Base-by-base conservation (phyloP, 116 monocot genomes). In the Papilionanthe hybrid region DNA sequence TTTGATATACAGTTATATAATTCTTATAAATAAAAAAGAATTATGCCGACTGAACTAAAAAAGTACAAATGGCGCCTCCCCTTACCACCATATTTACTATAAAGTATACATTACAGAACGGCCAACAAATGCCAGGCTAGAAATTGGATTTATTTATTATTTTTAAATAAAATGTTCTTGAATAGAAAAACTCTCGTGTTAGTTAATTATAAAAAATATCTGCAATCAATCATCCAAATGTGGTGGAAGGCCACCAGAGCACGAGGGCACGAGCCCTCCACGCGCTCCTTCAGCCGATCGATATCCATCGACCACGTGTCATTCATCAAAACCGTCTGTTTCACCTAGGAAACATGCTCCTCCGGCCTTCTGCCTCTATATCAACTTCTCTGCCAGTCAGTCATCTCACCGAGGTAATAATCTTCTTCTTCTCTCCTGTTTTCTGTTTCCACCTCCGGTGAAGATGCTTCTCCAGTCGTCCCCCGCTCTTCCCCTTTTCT, bases 401-500 rank as follows among this genome's bases (percentile, higher is more conserved):
- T 60, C 77, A 67, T 49, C 49, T 49, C 49, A 49, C 49, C 9
- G 49, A 49, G n/a, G n/a, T n/a, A n/a, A n/a, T n/a, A n/a, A n/a
- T n/a, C n/a, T n/a, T 49, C 11, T 57, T 53, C 8, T 12, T 57
- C 44, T 55, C 6, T 53, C 5, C 53, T 32, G 25, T 4, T 76
- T 18, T 5, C 2, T 32, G 18, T 9, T 25, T 79, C 49, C 50
- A 25, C 65, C 25, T 1, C 9, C 42, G 30, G 29, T 76, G 17
- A 78, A 72, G 53, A 85, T 81, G 82, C 79, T 79, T 82, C 72
- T 80, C 63, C 60, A 37, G 15, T 67, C 71, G 23, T 37, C 81
- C 72, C 57, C 83, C 41, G 50, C 88, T 32, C 30, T 75, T 28
- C 73, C 77, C 57, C 18, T 72, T 55, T 9, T 30, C 75, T 41